These are phyloP conservation scores for Candida anutae DNA, from an alignment of 1,139 yeast genomes.

Conservation along the genomic window DNA sequence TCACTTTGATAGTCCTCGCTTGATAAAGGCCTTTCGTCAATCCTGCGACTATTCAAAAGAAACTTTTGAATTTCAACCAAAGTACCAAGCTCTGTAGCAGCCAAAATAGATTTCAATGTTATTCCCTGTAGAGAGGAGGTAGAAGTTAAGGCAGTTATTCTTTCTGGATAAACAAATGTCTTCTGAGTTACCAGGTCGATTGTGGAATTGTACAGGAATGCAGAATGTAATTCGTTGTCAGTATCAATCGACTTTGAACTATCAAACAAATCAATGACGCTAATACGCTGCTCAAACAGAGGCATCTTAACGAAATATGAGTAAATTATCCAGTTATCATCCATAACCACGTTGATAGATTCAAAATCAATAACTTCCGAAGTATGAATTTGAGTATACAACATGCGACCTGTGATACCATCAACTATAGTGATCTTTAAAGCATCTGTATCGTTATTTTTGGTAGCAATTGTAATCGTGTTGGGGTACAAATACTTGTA, in stretches of 20 bases:
- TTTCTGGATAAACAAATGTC: constrained; percentile 57
- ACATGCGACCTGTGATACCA: constrained; percentile 57
- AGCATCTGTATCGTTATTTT: constrained; percentile 16
- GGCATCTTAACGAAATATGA: constrained; percentile 51
- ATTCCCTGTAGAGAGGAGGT: constrained; percentile 70
- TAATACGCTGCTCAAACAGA: constrained; percentile 46
- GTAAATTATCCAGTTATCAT: constrained; percentile 81
- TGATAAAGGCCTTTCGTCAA: constrained; percentile 45
- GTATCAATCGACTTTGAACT: constrained; percentile 22
- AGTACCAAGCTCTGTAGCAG: constrained; percentile 53
- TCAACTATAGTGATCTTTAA: constrained; percentile 53
- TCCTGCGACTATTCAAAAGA: constrained; percentile 54
- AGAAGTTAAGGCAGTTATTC: constrained; percentile 42
- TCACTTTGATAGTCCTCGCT: constrained; percentile 50
- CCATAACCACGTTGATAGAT: constrained; percentile 50
- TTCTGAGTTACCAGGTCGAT: constrained; percentile 32
- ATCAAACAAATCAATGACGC: constrained; percentile 75
- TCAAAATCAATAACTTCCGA: constrained; percentile 29
- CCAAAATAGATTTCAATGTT: constrained; percentile 59
- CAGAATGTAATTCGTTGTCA: constrained; percentile 16
- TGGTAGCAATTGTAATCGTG: constrained; percentile 47
- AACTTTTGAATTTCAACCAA: constrained; percentile 67
- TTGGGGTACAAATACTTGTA: constrained; percentile 83
- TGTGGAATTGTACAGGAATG: constrained; percentile 23
- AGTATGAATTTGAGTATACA: constrained; percentile 40